Conservation (phyloP, 1,284 basidiomycete species). For the Leccinum pachyderme region DNA sequence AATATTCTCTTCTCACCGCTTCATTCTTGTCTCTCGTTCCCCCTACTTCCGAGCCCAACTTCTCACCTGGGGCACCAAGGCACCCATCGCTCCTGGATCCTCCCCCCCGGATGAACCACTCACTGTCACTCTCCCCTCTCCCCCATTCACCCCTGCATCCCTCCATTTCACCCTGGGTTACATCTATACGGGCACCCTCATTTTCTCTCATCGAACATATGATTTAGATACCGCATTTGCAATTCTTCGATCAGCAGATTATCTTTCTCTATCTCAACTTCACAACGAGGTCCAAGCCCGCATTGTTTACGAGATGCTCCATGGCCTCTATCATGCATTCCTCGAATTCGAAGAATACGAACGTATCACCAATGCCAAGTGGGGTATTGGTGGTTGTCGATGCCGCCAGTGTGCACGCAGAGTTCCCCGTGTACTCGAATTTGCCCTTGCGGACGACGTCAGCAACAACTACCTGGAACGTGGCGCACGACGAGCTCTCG, state of each 20-base stretch:
- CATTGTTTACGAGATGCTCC: constrained; percentile 83
- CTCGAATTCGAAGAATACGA: constrained; percentile 76
- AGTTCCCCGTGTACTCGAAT: constrained; percentile 78
- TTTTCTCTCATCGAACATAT: constrained; percentile 90
- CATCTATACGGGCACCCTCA: constrained; percentile 91
- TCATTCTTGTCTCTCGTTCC: constrained; percentile 87
- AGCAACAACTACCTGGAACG: constrained; percentile 69
- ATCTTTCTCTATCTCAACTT: constrained; percentile 77
- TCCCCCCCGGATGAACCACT: constrained; percentile 42
- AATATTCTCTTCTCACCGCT: constrained; percentile 89
- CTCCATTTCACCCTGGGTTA: constrained; percentile 94
- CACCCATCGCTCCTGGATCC: constrained; percentile 27
- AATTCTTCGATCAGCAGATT: constrained; percentile 82
- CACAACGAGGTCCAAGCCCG: constrained; percentile 79
- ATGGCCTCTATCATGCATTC: constrained; percentile 83
- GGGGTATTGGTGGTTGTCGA: constrained; percentile 76
- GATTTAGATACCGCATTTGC: constrained; percentile 91
- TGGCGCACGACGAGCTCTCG: constrained; percentile 70
- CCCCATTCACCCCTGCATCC: constrained; percentile 93
- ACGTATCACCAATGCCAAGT: constrained; percentile 63
- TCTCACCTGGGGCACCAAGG: constrained; percentile 49
- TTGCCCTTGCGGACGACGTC: constrained; percentile 73
- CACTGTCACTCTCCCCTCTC: constrained; percentile 76
- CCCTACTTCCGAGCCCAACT: constrained; percentile 84
- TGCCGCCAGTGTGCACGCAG: constrained; percentile 80